Evolutionary conservation across 257 asterid species (phyloP).

Genomic region (Eucommia ulmoides): DNA sequence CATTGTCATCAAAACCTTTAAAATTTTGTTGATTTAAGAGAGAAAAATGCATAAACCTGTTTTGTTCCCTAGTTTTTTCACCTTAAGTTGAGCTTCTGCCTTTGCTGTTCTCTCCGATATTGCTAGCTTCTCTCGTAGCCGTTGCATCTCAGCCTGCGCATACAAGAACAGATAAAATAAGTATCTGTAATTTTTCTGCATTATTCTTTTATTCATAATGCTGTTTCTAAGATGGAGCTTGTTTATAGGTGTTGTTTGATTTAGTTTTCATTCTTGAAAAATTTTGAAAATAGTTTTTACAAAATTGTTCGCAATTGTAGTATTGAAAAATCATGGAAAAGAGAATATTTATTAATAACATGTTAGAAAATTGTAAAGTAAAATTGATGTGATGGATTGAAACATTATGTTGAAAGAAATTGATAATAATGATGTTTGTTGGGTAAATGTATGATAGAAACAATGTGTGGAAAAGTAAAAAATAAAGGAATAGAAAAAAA

Average conservation of each 20-base stretch:
- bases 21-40: neutral
- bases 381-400: too few relatives aligned
- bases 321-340: neutral
- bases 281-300: too few relatives aligned
- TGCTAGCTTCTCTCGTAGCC: conserved; percentile 55
- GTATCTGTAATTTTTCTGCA: neutral
- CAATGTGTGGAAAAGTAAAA: too few relatives aligned
- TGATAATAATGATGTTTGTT: too few relatives aligned
- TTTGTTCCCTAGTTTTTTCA: conserved; percentile 13
- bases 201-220: neutral
- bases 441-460: too few relatives aligned
- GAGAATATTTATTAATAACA: too few relatives aligned
- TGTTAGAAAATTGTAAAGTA: too few relatives aligned
- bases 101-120: conserved; percentile 64
- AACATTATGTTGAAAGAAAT: too few relatives aligned
- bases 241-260: neutral
- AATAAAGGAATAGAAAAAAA: too few relatives aligned
- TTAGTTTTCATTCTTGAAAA: neutral
- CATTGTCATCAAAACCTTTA: conserved; percentile 7
- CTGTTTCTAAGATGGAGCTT: neutral
- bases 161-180: neutral
- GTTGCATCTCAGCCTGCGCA: conserved; percentile 67
- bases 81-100: conserved; percentile 86
- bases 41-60: neutral
- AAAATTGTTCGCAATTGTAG: neutral